Evolutionary conservation across 208 protist genomes (phyloP), one percentile per base, ranked within the genome.

Genomic region (Giardia muris): DNA sequence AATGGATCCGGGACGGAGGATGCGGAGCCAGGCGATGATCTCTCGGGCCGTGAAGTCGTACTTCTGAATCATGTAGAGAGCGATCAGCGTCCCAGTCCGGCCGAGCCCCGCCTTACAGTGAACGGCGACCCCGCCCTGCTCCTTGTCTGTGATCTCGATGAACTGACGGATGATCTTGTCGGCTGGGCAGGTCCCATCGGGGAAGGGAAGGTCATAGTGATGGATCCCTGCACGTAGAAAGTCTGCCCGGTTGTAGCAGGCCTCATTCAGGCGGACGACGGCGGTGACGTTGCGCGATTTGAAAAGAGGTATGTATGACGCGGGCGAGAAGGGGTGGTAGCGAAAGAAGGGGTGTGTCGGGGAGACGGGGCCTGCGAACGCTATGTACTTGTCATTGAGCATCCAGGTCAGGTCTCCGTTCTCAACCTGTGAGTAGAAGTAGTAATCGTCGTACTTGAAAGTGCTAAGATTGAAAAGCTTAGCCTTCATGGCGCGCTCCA

Each of bases 81-180:
- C 95, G 67, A 97, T 97, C 4, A 98, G 92, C 2, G 97, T 97
- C 30, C 97, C 97, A n/a, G 97, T 98, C 48, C 97, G 93, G 47
- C 97, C 97, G 3, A 98, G 94, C 19, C 97, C 97, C 0, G 97
- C 97, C 86, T 97, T 97, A 93, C 97, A 98, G 94, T 98, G 97
- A 45, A 98, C 95, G 30, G 97, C 97, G 0, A 98, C 45, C 0
- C 44, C 94, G 0, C 93, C 95, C 87, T 90, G 47, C 43, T 94
- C 94, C 57, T 93, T 93, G 92, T 98, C 96, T 30, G 94, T 93
- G 30, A 96, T 95, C 0, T 95, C 67, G 47, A 99, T 93, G 92
- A 98, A 98, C 42, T 94, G 87, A 67, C 95, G 94, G 2, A 98
- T 87, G 86, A 98, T 96, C 0, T 93, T 92, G 46, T 96, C 95